phyloP scores from a whole-genome alignment of 225 moss, liverwort and hornwort genomes.

The Takakia lepidozioides region DNA sequence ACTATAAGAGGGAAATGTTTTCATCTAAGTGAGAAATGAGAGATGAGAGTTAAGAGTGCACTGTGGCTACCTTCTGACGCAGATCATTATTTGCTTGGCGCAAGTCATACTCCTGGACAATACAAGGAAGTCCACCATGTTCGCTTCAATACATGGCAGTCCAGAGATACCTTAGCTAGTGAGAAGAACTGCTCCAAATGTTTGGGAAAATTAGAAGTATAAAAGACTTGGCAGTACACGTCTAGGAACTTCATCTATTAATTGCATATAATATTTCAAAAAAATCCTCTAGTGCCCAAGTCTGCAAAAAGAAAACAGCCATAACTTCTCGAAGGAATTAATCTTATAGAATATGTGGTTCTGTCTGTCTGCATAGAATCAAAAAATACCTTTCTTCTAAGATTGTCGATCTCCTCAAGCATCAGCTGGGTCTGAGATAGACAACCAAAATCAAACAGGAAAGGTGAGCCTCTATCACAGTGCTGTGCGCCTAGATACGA shows the following conservation, averaged over 20 bases:
- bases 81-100: slow-evolving; percentile 44
- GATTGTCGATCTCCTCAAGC: slow-evolving; percentile 73
- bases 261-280: not conserved
- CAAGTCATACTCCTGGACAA: slow-evolving; percentile 37
- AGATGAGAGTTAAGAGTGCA: not conserved
- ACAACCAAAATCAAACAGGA: no score
- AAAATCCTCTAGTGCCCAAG: not conserved
- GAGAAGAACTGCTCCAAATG: no score
- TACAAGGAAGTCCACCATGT: not conserved
- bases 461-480: no score
- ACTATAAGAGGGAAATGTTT: not conserved
- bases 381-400: slow-evolving; percentile 64
- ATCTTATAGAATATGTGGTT: not conserved
- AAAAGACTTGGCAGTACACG: not conserved
- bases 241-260: not conserved
- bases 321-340: not conserved
- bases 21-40: not conserved
- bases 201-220: no score
- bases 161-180: no score
- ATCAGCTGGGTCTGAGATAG: slow-evolving; percentile 67
- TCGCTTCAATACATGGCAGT: no score
- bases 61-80: slow-evolving; percentile 34
- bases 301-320: no score
- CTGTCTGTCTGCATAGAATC: not conserved
- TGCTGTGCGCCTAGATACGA: no score